A percentile compares a stretch with the other conserved stretches of the same genome.
These are phyloP conservation scores for Poronia punctata DNA, from an alignment of 495 filamentous ascomycete genomes.

Conservation along the genomic window DNA sequence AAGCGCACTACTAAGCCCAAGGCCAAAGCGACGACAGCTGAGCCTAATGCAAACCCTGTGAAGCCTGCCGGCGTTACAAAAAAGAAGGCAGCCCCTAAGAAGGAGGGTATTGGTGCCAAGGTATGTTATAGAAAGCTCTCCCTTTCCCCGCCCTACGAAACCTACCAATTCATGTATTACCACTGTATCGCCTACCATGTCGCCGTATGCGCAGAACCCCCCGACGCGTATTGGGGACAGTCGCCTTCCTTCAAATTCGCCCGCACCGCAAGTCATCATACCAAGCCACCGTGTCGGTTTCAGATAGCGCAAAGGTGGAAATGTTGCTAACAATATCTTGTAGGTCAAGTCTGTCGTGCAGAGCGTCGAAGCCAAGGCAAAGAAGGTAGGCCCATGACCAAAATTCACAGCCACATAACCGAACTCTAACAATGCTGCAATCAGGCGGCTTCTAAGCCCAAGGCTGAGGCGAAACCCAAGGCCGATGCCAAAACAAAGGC, in stretches of 20 bases:
- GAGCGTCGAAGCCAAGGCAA: slow-evolving; percentile 29
- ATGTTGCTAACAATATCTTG: slow-evolving; percentile 23
- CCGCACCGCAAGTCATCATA: background rate
- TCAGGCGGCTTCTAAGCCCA: background rate
- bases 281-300: too few species aligned
- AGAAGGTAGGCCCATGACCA: slow-evolving; percentile 3
- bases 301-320: too few species aligned
- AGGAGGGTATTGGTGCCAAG: slow-evolving; percentile 44
- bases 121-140: slow-evolving; percentile 21
- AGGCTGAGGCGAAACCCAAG: slow-evolving; percentile 31
- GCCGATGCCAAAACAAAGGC: slow-evolving; percentile 25
- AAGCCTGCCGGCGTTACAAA: slow-evolving; percentile 49
- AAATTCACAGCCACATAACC: too few species aligned
- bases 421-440: background rate
- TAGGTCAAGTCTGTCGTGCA: slow-evolving; percentile 44
- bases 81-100: slow-evolving; percentile 45
- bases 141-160: background rate
- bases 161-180: background rate
- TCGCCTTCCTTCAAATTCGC: background rate
- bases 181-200: too few species aligned
- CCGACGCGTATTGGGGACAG: background rate
- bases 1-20: slow-evolving; percentile 36
- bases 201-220: background rate
- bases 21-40: slow-evolving; percentile 28
- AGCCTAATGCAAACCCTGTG: slow-evolving; percentile 34